Conservation (phyloP, 2,329 filamentous ascomycete species). For the Fusarium nisikadoi region DNA sequence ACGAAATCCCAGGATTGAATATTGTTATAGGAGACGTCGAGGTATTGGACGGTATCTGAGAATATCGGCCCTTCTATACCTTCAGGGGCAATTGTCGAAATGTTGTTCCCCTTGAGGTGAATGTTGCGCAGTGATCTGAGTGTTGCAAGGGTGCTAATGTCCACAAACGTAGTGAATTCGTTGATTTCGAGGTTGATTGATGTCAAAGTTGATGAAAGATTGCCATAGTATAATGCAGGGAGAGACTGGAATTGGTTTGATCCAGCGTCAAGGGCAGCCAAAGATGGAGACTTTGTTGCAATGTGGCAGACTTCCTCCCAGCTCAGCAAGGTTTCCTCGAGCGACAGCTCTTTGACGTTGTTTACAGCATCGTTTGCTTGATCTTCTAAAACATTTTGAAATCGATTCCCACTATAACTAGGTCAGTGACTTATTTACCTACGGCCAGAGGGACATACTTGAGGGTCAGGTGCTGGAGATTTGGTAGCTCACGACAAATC, state of each 20-base stretch:
- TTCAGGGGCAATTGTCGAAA: conserved; percentile 57
- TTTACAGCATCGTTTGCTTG: conserved; percentile 55
- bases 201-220: conserved; percentile 63
- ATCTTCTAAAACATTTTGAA: conserved; percentile 58
- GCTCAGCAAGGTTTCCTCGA: conserved; percentile 73
- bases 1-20: conserved; percentile 79
- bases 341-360: conserved; percentile 67
- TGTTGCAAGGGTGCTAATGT: conserved; percentile 64
- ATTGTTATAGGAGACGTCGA: conserved; percentile 80
- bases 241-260: conserved; percentile 69
- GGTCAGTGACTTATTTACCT: conserved; percentile 27
- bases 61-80: conserved; percentile 58
- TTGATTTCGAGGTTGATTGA: conserved; percentile 80
- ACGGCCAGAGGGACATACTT: conserved; percentile 65
- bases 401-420: conserved; percentile 75
- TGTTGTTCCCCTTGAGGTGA: conserved; percentile 81
- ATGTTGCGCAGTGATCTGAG: conserved; percentile 66
- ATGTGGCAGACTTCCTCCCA: conserved; percentile 72
- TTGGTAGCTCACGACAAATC: conserved; percentile 77
- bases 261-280: conserved; percentile 63
- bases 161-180: conserved; percentile 67
- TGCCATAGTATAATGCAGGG: conserved; percentile 51
- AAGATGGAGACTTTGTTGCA: conserved; percentile 62
- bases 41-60: conserved; percentile 64
- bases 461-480: conserved; percentile 73